Percentiles rank a stretch among this genome's conserved stretches.
These are phyloP conservation scores for Schwanniomyces etchellsii DNA, from an alignment of 1,139 yeast species.

Conservation along the genomic window DNA sequence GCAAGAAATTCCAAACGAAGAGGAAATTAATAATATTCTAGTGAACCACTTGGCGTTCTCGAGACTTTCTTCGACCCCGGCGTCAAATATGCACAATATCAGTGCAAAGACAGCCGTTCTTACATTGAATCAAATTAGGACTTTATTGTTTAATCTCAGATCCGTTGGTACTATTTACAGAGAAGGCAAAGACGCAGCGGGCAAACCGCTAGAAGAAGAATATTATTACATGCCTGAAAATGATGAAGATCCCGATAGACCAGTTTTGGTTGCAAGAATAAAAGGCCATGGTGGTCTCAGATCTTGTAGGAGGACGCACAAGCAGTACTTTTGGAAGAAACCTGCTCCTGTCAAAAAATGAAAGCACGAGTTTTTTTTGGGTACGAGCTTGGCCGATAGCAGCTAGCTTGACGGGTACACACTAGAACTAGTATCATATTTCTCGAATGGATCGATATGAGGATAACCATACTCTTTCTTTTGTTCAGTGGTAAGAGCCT, in stretches of 20 bases:
- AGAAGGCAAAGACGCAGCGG: constrained; percentile 93
- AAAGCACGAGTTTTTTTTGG: not conserved
- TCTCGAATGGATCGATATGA: constrained; percentile 13
- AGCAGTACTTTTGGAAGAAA: constrained; percentile 84
- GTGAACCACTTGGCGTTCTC: constrained; percentile 89
- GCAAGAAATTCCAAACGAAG: constrained; percentile 31
- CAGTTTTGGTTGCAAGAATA: constrained; percentile 61
- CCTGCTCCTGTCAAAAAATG: constrained; percentile 49
- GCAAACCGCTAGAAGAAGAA: constrained; percentile 88
- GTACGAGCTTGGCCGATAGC: too few species aligned
- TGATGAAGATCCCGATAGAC: constrained; percentile 69
- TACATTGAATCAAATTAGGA: constrained; percentile 44
- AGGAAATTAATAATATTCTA: constrained; percentile 57
- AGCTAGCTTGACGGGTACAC: constrained; percentile 4
- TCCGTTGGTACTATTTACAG: constrained; percentile 85
- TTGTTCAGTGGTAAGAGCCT: constrained; percentile 22
- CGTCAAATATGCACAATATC: constrained; percentile 59
- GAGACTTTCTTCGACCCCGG: constrained; percentile 79
- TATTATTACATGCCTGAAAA: constrained; percentile 84
- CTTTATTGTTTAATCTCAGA: constrained; percentile 39
- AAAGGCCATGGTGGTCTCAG: constrained; percentile 82
- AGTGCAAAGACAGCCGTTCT: constrained; percentile 42
- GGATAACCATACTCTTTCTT: constrained; percentile 27
- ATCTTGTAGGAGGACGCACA: constrained; percentile 88
- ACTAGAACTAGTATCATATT: constrained; percentile 6